Conservation (phyloP, 2,329 filamentous ascomycete species). For the Zalaria sp. region DNA sequence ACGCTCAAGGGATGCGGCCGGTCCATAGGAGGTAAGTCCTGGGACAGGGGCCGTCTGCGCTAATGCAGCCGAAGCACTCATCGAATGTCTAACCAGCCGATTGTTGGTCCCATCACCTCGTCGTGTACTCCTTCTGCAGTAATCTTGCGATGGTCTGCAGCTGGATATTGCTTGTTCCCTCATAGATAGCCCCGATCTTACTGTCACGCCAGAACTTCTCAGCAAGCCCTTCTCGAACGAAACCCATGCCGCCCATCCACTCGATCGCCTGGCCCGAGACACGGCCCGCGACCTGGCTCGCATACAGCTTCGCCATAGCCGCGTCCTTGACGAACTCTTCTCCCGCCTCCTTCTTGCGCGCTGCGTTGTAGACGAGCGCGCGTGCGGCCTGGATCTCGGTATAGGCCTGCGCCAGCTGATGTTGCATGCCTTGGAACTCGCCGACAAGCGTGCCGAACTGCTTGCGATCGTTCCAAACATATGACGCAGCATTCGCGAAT, state of each 20-base stretch:
- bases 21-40: too few relatives aligned
- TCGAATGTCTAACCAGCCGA: too few relatives aligned
- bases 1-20: too few relatives aligned
- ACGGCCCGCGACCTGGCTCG: slow-evolving; percentile 79
- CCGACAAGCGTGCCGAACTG: slow-evolving; percentile 91
- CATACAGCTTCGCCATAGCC: slow-evolving; percentile 94
- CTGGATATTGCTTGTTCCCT: slow-evolving; percentile 65
- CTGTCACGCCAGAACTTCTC: slow-evolving; percentile 97
- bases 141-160: slow-evolving; percentile 57
- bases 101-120: too few relatives aligned
- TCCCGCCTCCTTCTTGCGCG: slow-evolving; percentile 94
- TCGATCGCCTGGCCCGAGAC: slow-evolving; percentile 81
- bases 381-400: slow-evolving; percentile 85
- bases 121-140: slow-evolving; percentile 54
- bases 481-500: slow-evolving; percentile 85
- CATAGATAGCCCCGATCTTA: slow-evolving; percentile 95
- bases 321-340: slow-evolving; percentile 91
- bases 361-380: slow-evolving; percentile 87
- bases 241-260: slow-evolving; percentile 99
- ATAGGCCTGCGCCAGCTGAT: slow-evolving; percentile 93
- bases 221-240: slow-evolving; percentile 86
- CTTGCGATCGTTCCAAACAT: slow-evolving; percentile 96
- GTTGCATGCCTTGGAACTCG: slow-evolving; percentile 98
- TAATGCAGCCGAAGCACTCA: too few relatives aligned
- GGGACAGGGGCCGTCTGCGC: too few relatives aligned